Evolutionary conservation across 148 eudicot species (phyloP).

Genomic region (Rhododendron molle): DNA sequence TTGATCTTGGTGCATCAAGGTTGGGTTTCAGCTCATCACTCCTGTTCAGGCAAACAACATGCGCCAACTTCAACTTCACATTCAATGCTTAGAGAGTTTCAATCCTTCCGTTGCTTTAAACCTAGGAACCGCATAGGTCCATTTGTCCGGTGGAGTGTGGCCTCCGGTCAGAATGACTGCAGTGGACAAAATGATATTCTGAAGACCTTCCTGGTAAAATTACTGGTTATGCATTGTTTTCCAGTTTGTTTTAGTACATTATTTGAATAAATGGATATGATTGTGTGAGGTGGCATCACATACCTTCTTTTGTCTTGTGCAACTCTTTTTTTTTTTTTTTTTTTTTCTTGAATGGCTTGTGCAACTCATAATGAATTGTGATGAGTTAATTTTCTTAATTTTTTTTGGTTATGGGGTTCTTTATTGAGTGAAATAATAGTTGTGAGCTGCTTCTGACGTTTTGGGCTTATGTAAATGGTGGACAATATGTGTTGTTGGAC

Average conservation of each 20-base stretch:
- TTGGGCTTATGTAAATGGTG: not conserved
- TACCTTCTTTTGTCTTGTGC: not conserved
- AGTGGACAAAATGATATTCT: not conserved
- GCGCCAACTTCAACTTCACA: constrained; percentile 42
- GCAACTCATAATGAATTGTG: no score
- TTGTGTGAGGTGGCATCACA: not conserved
- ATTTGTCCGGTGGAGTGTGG: not conserved
- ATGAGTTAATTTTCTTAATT: no score
- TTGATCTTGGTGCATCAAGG: constrained; percentile 30
- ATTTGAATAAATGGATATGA: not conserved
- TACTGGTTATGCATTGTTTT: not conserved
- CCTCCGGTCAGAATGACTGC: not conserved
- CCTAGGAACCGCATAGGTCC: not conserved
- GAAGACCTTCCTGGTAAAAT: not conserved
- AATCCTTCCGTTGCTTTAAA: not conserved
- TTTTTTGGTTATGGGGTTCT: not conserved
- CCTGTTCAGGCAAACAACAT: constrained; percentile 16
- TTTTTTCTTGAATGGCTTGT: no score
- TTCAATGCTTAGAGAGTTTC: not conserved
- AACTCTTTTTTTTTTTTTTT: not conserved
- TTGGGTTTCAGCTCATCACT: constrained; percentile 44
- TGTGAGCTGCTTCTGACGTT: not conserved
- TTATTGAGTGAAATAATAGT: not conserved
- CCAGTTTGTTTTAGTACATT: not conserved
- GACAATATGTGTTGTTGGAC: not conserved